These are phyloP conservation scores for Wickerhamiella brachini DNA, from an alignment of 805 yeast species.

Conservation along the genomic window DNA sequence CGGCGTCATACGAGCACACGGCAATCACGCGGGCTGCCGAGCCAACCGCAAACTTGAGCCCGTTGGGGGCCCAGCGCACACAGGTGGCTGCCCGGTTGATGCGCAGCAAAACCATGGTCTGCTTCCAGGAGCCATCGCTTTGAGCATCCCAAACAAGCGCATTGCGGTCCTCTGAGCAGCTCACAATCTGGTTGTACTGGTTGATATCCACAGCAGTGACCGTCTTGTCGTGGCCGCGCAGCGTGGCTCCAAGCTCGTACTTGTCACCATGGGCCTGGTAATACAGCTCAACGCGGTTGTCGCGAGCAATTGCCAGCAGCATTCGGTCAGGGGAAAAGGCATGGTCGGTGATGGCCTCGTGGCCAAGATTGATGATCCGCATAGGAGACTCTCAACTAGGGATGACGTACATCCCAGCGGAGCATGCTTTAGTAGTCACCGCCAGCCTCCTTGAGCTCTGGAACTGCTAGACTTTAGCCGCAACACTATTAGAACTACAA, in stretches of 20 bases:
- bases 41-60: conserved; percentile 94
- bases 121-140: conserved; percentile 52
- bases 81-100: conserved; percentile 91
- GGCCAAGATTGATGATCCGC: conserved; percentile 49
- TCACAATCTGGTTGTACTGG: conserved; percentile 66
- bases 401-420: neutral
- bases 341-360: conserved; percentile 82
- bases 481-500: too few relatives aligned
- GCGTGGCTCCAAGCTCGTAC: conserved; percentile 50
- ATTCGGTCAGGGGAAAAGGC: conserved; percentile 59
- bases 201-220: conserved; percentile 93
- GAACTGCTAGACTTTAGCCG: too few relatives aligned
- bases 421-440: too few relatives aligned
- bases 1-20: conserved; percentile 88
- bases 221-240: conserved; percentile 55
- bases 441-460: too few relatives aligned
- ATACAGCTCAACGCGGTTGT: conserved; percentile 61
- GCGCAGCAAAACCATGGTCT: conserved; percentile 82
- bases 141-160: conserved; percentile 90
- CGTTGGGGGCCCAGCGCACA: conserved; percentile 90
- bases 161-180: conserved; percentile 95
- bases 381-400: conserved; percentile 14
- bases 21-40: conserved; percentile 91
- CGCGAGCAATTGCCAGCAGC: conserved; percentile 70
- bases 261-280: conserved; percentile 31